A percentile compares a stretch with the other conserved stretches of the same genome.
phyloP scores from a whole-genome alignment of 1,139 yeast genomes.

The Pichia sp. region DNA sequence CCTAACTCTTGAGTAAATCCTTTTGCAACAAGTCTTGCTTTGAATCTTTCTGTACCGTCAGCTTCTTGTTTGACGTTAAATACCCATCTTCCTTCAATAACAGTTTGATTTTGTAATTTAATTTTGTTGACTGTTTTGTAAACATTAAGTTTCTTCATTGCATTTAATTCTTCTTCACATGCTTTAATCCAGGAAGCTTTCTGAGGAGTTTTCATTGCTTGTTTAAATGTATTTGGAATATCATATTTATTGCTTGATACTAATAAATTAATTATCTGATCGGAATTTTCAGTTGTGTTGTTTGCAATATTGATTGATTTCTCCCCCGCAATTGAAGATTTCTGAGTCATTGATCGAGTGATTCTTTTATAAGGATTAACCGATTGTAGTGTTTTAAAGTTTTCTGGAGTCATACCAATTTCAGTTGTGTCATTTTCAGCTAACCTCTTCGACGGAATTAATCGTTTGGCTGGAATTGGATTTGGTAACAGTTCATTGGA shows the following conservation, averaged over 20 bases:
- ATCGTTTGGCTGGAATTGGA: too few species aligned
- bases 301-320: too few species aligned
- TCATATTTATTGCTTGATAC: background rate
- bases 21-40: conserved; percentile 9
- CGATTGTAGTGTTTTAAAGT: too few species aligned
- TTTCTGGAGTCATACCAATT: too few species aligned
- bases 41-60: conserved; percentile 6
- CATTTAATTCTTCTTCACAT: background rate
- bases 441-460: too few species aligned
- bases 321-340: too few species aligned
- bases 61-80: conserved; percentile 6
- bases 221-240: background rate
- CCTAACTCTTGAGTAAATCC: conserved; percentile 8
- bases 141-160: conserved; percentile 2
- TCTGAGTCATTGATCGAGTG: too few species aligned
- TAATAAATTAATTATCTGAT: background rate
- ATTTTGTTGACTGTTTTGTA: background rate
- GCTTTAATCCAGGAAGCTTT: background rate
- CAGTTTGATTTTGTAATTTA: background rate
- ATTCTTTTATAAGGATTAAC: too few species aligned
- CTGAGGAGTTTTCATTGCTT: background rate
- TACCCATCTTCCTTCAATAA: conserved; percentile 8
- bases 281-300: background rate
- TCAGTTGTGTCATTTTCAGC: too few species aligned
- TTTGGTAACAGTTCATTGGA: too few species aligned